Evolutionary conservation across 2,329 filamentous ascomycete species (phyloP), one percentile per base, ranked within the genome.

Genomic region (Xylaria hypoxylon): DNA sequence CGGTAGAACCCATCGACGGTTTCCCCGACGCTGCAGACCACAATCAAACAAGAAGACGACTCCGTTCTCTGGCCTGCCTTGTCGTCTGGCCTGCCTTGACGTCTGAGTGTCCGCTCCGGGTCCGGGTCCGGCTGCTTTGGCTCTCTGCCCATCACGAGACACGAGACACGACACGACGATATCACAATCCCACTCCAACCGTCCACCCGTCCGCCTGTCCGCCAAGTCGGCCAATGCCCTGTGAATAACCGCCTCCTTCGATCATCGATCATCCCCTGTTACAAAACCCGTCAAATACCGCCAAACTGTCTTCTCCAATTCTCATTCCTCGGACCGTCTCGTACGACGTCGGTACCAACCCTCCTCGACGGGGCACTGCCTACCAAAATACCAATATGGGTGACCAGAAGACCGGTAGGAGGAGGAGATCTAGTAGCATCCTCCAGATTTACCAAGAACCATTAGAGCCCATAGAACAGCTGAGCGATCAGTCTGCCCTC

Each of bases 351-450:
- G 90, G 91, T 83, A 88, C 90, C 75, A 91, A 92, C 74, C 84
- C 86, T 79, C 86, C 87, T 77, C 84, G 86, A 79, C 86, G 89
- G 82, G 85, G 89, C 86, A 82, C 81, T 77, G 78, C 80, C 73
- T 84, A 86, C 82, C 81, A 86, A 83, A 81, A 85, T 77, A 79
- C 81, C 82, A 81, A 85, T 77, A 80, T 82, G 80, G 79, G 88
- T 74, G 87, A 90, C 76, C 86, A 86, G 76, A 89, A 91, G 79
- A 84, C 86, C 72, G 90, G 89, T 73, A 88, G 95, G 81, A 89
- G 95, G 86, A 91, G 96, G 85, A 90, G 96, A 82, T 98, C 96
- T 81, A 97, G 95, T 85, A 98, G 95, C 83, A 90, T 99, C 82
- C 83, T 89, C 74, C 86, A 89, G 78, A 94, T 99, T 82, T 98